phyloP scores from a whole-genome alignment of 768 basidiomycete genomes.

The Suillus lakei region DNA sequence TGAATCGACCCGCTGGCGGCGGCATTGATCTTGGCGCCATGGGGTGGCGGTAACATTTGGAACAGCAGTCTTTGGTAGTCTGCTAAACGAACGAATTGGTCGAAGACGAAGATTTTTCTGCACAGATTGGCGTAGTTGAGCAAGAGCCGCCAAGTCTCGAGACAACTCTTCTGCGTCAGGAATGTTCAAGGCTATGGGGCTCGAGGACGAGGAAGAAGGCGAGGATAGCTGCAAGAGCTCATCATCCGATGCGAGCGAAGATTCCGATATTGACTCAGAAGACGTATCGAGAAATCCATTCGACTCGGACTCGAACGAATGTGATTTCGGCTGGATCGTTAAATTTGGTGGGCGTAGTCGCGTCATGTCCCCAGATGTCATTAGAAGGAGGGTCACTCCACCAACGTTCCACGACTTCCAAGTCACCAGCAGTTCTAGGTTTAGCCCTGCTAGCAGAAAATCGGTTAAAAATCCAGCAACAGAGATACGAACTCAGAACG shows the following conservation, averaged over 20 bases:
- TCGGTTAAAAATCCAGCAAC: constrained; percentile 3
- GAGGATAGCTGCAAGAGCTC: constrained; percentile 31
- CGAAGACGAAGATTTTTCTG: constrained; percentile 79
- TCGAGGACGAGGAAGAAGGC: constrained; percentile 33
- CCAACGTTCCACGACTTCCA: background rate
- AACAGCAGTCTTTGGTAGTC: constrained; percentile 51
- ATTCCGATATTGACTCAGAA: constrained; percentile 21
- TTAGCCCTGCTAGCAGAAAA: background rate
- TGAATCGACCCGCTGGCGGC: constrained; percentile 9
- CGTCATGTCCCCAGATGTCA: constrained; percentile 26
- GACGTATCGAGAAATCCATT: constrained; percentile 37
- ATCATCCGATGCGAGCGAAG: constrained; percentile 29
- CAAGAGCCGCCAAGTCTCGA: constrained; percentile 69
- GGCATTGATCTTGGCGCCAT: constrained; percentile 10
- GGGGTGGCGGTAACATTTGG: background rate
- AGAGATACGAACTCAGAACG: constrained; percentile 1
- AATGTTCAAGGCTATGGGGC: constrained; percentile 21
- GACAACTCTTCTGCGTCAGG: constrained; percentile 60
- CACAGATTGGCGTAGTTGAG: constrained; percentile 70
- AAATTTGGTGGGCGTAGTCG: constrained; percentile 58
- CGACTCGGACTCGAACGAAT: constrained; percentile 40
- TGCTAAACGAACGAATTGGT: constrained; percentile 66
- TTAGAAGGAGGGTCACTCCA: background rate
- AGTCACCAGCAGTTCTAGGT: background rate
- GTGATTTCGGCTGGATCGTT: constrained; percentile 40